Percentiles rank a stretch among this genome's conserved stretches.
Conservation (phyloP, 1,284 basidiomycete genomes). For the Trametes versicolor region DNA sequence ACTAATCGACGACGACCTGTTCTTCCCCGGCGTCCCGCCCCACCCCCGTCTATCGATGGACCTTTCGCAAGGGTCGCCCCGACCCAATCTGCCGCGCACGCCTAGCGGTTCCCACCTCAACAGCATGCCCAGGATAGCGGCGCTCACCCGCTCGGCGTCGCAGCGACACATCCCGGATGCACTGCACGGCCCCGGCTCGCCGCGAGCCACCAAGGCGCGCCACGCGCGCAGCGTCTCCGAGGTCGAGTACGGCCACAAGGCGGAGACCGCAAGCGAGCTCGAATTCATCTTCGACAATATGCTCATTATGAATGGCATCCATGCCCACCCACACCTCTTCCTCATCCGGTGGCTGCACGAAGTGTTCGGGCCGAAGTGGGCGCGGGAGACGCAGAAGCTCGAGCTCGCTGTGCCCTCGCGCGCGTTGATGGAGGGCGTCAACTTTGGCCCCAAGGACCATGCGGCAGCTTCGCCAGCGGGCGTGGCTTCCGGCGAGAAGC, state of each 20-base stretch:
- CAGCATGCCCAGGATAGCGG: background rate
- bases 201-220: slow-evolving; percentile 10
- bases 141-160: slow-evolving; percentile 19
- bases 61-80: slow-evolving; percentile 6
- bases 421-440: slow-evolving; percentile 37
- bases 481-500: slow-evolving; percentile 4
- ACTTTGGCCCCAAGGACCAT: background rate
- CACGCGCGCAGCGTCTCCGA: slow-evolving; percentile 24
- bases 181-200: slow-evolving; percentile 6
- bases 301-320: slow-evolving; percentile 59
- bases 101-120: slow-evolving; percentile 20
- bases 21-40: slow-evolving; percentile 58
- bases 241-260: slow-evolving; percentile 48
- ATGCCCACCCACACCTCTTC: slow-evolving; percentile 57
- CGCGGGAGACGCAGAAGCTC: slow-evolving; percentile 47
- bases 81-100: slow-evolving; percentile 17
- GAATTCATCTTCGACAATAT: slow-evolving; percentile 65
- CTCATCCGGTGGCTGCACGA: slow-evolving; percentile 52
- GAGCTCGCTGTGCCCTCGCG: slow-evolving; percentile 66
- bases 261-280: slow-evolving; percentile 50
- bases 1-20: slow-evolving; percentile 74
- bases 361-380: slow-evolving; percentile 58
- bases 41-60: slow-evolving; percentile 12
- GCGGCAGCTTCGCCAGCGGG: background rate
- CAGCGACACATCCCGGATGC: slow-evolving; percentile 13